Evolutionary conservation across 768 basidiomycete species (phyloP).

Genomic region (Tulasnella sp.): DNA sequence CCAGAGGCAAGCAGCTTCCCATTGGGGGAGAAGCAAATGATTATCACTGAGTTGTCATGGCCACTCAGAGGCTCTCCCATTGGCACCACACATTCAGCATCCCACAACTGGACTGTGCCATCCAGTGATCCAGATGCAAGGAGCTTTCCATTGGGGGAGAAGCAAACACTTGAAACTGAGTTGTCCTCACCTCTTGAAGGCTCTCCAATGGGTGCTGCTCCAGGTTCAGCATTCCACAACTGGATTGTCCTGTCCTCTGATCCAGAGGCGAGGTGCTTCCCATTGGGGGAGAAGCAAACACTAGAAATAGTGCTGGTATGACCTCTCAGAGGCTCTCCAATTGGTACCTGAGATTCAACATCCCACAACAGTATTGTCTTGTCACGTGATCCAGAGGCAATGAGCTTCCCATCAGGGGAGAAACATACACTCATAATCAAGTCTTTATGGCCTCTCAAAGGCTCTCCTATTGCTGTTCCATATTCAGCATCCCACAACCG

Average conservation of each 20-base stretch:
- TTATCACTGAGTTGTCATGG: slow-evolving; percentile 41
- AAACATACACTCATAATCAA: slow-evolving; percentile 34
- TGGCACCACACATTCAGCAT: slow-evolving; percentile 37
- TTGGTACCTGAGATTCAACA: not conserved
- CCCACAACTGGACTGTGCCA: slow-evolving; percentile 45
- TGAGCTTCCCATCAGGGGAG: not conserved
- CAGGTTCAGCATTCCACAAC: not conserved
- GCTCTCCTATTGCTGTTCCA: slow-evolving; percentile 32
- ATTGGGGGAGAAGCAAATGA: too few relatives aligned
- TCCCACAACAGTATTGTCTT: not conserved
- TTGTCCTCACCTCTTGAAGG: not conserved
- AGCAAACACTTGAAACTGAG: not conserved
- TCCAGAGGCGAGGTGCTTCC: not conserved
- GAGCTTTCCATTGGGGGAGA: not conserved
- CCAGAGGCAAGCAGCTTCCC: too few relatives aligned
- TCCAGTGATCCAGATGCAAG: slow-evolving; percentile 25
- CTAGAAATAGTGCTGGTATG: not conserved
- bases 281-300: not conserved
- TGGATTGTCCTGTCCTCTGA: not conserved
- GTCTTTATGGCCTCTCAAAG: slow-evolving; percentile 41
- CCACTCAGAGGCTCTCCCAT: slow-evolving; percentile 35
- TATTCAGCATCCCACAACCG: slow-evolving; percentile 44
- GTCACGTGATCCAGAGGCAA: not conserved
- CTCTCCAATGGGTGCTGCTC: not conserved
- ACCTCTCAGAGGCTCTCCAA: not conserved